phyloP scores from a whole-genome alignment of 345 rosid genomes.

The Turritis glabra region DNA sequence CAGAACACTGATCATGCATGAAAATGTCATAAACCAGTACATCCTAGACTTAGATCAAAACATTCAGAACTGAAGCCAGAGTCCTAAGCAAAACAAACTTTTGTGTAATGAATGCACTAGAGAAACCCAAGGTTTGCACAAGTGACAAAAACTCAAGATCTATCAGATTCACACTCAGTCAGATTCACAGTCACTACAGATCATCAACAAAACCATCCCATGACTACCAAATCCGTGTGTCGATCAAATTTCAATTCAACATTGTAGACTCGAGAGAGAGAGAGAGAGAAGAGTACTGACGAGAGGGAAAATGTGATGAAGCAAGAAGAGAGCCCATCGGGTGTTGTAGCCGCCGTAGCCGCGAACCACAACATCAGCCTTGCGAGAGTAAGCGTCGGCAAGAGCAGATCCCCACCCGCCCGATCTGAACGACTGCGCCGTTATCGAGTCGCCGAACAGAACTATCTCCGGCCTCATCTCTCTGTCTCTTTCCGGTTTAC shows the following conservation, averaged over 20 bases:
- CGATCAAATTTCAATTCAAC: neutral
- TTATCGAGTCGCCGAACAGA: constrained; percentile 89
- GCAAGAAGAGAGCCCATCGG: constrained; percentile 89
- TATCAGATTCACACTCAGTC: neutral
- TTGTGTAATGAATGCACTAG: neutral
- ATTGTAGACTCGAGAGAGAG: neutral
- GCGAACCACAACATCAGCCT: constrained; percentile 87
- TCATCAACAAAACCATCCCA: neutral
- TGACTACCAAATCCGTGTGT: neutral
- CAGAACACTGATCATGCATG: neutral
- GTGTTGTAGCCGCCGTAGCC: constrained; percentile 96
- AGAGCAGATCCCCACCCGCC: constrained; percentile 96
- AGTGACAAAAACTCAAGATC: neutral
- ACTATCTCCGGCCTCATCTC: constrained; percentile 69
- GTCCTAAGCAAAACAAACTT: neutral
- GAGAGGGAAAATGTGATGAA: constrained; percentile 69
- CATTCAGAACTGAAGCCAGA: neutral
- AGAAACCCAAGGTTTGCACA: neutral
- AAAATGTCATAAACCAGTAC: neutral
- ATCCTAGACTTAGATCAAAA: neutral
- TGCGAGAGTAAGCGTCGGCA: constrained; percentile 74
- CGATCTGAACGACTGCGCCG: constrained; percentile 69
- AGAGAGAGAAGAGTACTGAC: constrained; percentile 35
- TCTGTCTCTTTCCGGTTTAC: neutral
- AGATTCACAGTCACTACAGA: neutral